Conservation (phyloP, 1,284 basidiomycete genomes). For the Ustilago curta region DNA sequence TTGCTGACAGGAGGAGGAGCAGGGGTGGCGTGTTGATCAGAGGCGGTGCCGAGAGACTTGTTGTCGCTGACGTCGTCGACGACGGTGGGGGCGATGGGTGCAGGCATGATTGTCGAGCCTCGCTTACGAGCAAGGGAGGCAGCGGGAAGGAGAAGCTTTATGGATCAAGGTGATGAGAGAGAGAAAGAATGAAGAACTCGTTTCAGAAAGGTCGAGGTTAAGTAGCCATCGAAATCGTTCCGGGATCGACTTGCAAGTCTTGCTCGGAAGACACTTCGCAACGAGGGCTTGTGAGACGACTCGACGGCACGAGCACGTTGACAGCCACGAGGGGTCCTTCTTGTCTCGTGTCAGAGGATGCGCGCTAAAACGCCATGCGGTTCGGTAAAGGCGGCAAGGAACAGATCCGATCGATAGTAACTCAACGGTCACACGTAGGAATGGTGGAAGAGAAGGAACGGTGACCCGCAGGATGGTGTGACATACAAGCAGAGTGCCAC, state of each 20-base stretch:
- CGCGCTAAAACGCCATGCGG: slow-evolving; percentile 15
- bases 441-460: slow-evolving; percentile 6
- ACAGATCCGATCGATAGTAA: not conserved
- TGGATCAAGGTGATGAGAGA: not conserved
- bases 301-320: not conserved
- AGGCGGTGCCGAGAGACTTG: slow-evolving; percentile 21
- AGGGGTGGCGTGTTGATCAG: slow-evolving; percentile 5
- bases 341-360: not conserved
- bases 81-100: slow-evolving; percentile 2
- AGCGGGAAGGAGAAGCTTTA: not conserved
- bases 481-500: not conserved
- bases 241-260: too few relatives aligned
- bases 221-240: not conserved
- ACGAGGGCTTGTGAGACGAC: not conserved
- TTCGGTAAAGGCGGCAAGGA: slow-evolving; percentile 15
- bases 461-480: slow-evolving; percentile 7
- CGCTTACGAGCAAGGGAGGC: not conserved
- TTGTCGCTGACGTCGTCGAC: slow-evolving; percentile 22
- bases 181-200: not conserved
- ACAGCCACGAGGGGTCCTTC: slow-evolving; percentile 1
- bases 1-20: not conserved
- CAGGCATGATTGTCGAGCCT: slow-evolving; percentile 12
- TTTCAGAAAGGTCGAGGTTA: not conserved
- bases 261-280: not conserved
- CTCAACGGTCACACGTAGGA: too few relatives aligned